Conservation (phyloP, 805 yeast genomes). For the Candida silvicultrix region DNA sequence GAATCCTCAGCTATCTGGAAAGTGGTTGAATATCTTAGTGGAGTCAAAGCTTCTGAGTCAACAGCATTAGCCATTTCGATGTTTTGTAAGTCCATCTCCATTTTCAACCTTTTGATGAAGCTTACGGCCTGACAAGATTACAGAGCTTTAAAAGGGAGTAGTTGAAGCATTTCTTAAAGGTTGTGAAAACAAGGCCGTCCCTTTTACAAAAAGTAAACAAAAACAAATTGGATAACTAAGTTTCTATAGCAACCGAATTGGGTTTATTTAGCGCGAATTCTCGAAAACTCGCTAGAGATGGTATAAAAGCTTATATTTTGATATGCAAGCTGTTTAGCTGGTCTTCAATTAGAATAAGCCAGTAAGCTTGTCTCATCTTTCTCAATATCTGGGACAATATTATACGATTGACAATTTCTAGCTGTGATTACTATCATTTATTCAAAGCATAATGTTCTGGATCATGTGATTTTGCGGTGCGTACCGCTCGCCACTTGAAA, state of each 20-base stretch:
- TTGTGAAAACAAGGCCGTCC: neutral
- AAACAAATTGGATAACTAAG: neutral
- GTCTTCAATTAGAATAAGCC: no score
- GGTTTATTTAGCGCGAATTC: neutral
- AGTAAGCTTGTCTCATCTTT: no score
- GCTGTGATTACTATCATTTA: no score
- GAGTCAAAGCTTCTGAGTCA: slow-evolving; percentile 16
- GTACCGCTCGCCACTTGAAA: slow-evolving; percentile 11
- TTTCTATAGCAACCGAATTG: neutral
- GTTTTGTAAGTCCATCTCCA: neutral
- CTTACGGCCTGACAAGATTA: no score
- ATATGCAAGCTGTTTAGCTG: no score
- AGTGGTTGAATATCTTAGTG: slow-evolving; percentile 11
- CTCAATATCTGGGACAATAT: no score
- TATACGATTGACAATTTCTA: no score
- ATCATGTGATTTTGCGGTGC: slow-evolving; percentile 7
- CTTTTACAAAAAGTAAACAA: neutral
- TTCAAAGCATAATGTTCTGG: no score
- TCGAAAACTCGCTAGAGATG: neutral
- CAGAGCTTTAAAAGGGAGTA: neutral
- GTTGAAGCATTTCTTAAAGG: neutral
- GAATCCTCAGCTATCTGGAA: slow-evolving; percentile 15
- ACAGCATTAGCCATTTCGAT: slow-evolving; percentile 3
- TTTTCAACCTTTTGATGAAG: neutral
- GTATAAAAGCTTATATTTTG: neutral